phyloP scores from a whole-genome alignment of 371 early-diverging fungal genomes.

The Mortierella sp. region DNA sequence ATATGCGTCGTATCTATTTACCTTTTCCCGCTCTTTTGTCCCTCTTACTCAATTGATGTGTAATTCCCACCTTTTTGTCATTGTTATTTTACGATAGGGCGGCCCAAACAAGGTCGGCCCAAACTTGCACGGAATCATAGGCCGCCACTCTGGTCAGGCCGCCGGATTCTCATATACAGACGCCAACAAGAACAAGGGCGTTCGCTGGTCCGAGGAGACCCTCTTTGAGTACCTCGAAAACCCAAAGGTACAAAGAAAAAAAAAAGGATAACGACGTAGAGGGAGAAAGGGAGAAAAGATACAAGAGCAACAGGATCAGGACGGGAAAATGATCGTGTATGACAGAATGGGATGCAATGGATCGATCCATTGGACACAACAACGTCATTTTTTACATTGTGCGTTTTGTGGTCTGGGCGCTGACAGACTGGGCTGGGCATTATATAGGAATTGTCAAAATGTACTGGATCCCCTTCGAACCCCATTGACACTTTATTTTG shows the following conservation, averaged over 20 bases:
- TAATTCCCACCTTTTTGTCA: not conserved
- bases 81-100: slow-evolving; percentile 61
- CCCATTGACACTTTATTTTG: slow-evolving; percentile 64
- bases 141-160: slow-evolving; percentile 90
- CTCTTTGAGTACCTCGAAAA: slow-evolving; percentile 93
- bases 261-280: not conserved
- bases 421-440: not conserved
- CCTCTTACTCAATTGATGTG: not conserved
- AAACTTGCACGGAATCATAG: slow-evolving; percentile 94
- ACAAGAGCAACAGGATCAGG: not conserved
- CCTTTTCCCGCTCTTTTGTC: slow-evolving; percentile 2
- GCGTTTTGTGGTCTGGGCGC: not conserved
- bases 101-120: slow-evolving; percentile 97
- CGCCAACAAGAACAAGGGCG: slow-evolving; percentile 92
- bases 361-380: not conserved
- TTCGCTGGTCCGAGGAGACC: slow-evolving; percentile 90
- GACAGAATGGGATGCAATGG: too few relatives aligned
- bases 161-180: slow-evolving; percentile 94
- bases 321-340: too few relatives aligned
- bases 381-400: not conserved
- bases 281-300: not conserved
- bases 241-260: slow-evolving; percentile 76
- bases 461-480: not conserved
- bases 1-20: not conserved
- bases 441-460: not conserved